Conservation (phyloP, 2,329 filamentous ascomycete genomes). For the Phaeoacremonium minimum region DNA sequence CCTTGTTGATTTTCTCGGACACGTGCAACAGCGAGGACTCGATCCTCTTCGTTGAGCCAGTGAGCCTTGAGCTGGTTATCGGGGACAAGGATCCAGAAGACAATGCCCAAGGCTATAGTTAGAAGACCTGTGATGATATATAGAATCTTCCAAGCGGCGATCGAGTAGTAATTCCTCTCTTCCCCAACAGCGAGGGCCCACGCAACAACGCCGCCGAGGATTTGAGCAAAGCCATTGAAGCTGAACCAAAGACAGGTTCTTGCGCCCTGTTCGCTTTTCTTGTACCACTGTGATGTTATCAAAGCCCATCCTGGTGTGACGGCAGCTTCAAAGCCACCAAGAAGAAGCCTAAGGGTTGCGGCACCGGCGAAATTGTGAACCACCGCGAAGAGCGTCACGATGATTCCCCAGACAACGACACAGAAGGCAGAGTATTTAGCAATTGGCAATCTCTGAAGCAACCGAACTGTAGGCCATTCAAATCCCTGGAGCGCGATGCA, state of each 20-base stretch:
- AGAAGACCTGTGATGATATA: constrained; percentile 28
- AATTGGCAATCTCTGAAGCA: constrained; percentile 24
- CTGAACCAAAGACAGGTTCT: neutral
- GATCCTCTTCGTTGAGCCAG: constrained; percentile 18
- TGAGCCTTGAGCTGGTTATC: constrained; percentile 14
- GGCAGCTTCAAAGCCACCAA: neutral
- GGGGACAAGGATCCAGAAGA: constrained; percentile 13
- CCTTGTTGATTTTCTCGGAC: constrained; percentile 27
- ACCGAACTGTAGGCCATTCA: constrained; percentile 21
- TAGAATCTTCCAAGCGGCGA: constrained; percentile 23
- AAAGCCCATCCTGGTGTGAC: neutral
- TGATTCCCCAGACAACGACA: constrained; percentile 52
- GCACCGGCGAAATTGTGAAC: constrained; percentile 52
- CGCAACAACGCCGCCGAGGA: neutral
- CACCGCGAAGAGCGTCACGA: constrained; percentile 45
- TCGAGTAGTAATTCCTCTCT: constrained; percentile 14
- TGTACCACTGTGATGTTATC: neutral
- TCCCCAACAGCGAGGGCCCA: neutral
- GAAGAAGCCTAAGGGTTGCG: constrained; percentile 50
- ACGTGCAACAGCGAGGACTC: constrained; percentile 21
- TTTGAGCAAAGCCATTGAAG: neutral
- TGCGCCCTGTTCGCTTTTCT: neutral
- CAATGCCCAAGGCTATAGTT: constrained; percentile 23
- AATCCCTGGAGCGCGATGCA: no score
- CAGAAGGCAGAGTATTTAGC: constrained; percentile 32